Evolutionary conservation across 2,329 filamentous ascomycete genomes (phyloP).

Genomic region (Trichoderma afroharzianum): DNA sequence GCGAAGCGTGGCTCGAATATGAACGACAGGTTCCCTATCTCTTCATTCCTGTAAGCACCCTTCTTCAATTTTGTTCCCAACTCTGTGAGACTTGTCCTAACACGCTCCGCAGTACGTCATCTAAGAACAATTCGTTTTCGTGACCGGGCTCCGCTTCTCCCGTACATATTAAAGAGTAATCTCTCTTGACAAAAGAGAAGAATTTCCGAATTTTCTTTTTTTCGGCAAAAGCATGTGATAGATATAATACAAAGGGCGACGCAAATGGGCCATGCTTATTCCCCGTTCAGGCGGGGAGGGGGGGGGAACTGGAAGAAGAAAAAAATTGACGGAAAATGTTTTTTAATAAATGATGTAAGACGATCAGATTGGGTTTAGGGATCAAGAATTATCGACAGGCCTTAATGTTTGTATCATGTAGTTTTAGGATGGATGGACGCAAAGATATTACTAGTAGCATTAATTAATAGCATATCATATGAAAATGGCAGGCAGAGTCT

Average conservation of each 20-base stretch:
- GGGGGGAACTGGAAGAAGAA: neutral
- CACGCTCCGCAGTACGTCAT: conserved; percentile 38
- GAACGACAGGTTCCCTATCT: conserved; percentile 75
- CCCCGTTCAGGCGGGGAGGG: neutral
- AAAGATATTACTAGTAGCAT: neutral
- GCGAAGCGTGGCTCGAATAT: conserved; percentile 77
- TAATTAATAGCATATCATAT: neutral
- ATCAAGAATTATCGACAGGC: neutral
- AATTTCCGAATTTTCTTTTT: neutral
- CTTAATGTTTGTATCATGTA: conserved; percentile 7
- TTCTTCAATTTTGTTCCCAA: no score
- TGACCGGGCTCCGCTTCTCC: conserved; percentile 9
- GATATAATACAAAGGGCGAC: neutral
- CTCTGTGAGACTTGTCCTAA: conserved; percentile 19
- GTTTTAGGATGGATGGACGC: neutral
- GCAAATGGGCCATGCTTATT: neutral
- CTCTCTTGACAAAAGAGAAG: neutral
- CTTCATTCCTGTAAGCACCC: conserved; percentile 64
- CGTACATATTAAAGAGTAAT: conserved; percentile 15
- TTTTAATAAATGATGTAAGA: neutral
- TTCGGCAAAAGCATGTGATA: neutral
- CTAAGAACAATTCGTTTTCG: conserved; percentile 25
- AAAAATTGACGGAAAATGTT: neutral
- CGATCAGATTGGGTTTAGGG: neutral
- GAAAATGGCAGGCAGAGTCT: neutral